Conservation (phyloP, 495 filamentous ascomycete species). For the Parathielavia appendiculata region DNA sequence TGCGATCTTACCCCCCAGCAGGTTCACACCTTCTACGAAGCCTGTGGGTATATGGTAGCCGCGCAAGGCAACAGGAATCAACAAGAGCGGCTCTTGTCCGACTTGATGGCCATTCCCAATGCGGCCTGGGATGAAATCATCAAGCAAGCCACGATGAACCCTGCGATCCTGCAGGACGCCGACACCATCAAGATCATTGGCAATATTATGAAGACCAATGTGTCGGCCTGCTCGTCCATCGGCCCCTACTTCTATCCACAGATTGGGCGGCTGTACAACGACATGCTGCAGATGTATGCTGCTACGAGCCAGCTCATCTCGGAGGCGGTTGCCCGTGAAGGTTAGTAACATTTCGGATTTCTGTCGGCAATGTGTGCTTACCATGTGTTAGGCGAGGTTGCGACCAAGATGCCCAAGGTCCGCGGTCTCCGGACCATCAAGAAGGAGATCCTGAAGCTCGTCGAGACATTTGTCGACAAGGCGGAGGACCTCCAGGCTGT, state of each 20-base stretch:
- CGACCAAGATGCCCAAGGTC: slow-evolving; percentile 96
- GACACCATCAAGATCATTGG: slow-evolving; percentile 97
- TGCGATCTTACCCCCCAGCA: slow-evolving; percentile 92
- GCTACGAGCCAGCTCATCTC: slow-evolving; percentile 95
- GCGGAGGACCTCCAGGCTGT: slow-evolving; percentile 94
- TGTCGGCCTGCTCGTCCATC: slow-evolving; percentile 91
- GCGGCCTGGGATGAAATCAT: slow-evolving; percentile 95
- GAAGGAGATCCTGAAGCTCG: slow-evolving; percentile 97
- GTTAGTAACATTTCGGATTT: slow-evolving; percentile 42
- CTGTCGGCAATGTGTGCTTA: slow-evolving; percentile 18
- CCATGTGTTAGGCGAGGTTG: slow-evolving; percentile 62
- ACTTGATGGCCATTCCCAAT: slow-evolving; percentile 91
- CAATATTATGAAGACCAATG: slow-evolving; percentile 99
- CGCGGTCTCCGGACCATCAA: slow-evolving; percentile 95
- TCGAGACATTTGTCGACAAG: slow-evolving; percentile 96
- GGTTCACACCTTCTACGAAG: slow-evolving; percentile 98
- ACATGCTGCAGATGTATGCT: slow-evolving; percentile 98
- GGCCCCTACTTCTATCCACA: slow-evolving; percentile 98
- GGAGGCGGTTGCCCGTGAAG: slow-evolving; percentile 78
- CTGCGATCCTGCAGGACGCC: slow-evolving; percentile 75
- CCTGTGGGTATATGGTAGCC: slow-evolving; percentile 98
- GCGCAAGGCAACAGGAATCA: slow-evolving; percentile 89
- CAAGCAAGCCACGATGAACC: slow-evolving; percentile 70
- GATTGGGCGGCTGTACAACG: slow-evolving; percentile 93
- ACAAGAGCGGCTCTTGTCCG: slow-evolving; percentile 84